Conservation (phyloP, 345 rosid genomes). For the Corchorus olitorius region DNA sequence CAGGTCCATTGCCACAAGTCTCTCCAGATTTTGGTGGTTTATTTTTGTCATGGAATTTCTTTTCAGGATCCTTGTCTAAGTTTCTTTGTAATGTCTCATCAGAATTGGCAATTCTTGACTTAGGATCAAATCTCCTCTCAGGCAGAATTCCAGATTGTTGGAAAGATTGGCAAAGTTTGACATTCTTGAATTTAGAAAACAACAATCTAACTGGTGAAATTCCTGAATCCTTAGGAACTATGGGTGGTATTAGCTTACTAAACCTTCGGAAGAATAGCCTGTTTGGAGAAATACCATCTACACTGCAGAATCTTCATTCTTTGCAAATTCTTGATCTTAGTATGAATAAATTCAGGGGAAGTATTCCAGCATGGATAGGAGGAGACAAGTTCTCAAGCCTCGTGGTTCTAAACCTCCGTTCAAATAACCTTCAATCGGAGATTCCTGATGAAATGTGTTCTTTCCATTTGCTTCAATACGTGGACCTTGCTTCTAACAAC, state of each 20-base stretch:
- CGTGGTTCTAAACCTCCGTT: neutral
- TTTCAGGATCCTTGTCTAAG: slow-evolving; percentile 20
- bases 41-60: neutral
- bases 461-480: slow-evolving; percentile 6
- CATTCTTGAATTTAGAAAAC: slow-evolving; percentile 8
- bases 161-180: neutral
- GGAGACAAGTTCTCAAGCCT: slow-evolving; percentile 10
- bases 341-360: slow-evolving; percentile 1
- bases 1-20: neutral
- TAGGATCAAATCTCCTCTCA: neutral
- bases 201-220: slow-evolving; percentile 11
- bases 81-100: neutral
- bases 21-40: neutral
- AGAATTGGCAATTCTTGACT: neutral
- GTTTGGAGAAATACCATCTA: slow-evolving; percentile 14
- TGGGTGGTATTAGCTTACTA: neutral
- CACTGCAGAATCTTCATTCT: neutral
- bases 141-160: neutral
- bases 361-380: slow-evolving; percentile 10
- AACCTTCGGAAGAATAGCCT: slow-evolving; percentile 17
- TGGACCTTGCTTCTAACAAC: slow-evolving; percentile 18
- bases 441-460: slow-evolving; percentile 1
- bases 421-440: neutral
- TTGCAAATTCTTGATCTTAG: slow-evolving; percentile 15
- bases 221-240: slow-evolving; percentile 10